Conservation (phyloP, 495 filamentous ascomycete species). For the Aspergillus leporis region DNA sequence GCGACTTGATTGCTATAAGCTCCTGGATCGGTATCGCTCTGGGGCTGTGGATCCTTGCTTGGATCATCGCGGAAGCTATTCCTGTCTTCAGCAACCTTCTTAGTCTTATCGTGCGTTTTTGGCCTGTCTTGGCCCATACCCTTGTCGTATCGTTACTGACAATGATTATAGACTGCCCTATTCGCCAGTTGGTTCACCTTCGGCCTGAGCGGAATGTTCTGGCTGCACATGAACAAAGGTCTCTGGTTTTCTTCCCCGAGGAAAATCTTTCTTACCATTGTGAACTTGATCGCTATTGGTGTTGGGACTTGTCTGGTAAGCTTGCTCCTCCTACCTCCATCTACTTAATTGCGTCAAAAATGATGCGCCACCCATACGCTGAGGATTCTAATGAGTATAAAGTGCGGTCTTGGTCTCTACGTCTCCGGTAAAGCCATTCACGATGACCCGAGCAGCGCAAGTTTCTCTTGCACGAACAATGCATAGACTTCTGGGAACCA, state of each 20-base stretch:
- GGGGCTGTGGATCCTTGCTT: slow-evolving; percentile 62
- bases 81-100: slow-evolving; percentile 71
- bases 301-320: slow-evolving; percentile 39
- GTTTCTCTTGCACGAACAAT: slow-evolving; percentile 37
- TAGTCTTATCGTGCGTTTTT: slow-evolving; percentile 44
- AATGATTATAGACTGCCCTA: slow-evolving; percentile 35
- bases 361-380: neutral
- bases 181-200: slow-evolving; percentile 50
- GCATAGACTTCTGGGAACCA: slow-evolving; percentile 8
- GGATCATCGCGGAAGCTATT: slow-evolving; percentile 71
- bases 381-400: neutral
- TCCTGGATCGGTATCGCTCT: slow-evolving; percentile 61
- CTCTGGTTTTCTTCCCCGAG: slow-evolving; percentile 27
- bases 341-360: neutral
- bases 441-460: slow-evolving; percentile 28
- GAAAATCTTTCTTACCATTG: slow-evolving; percentile 33
- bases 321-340: neutral
- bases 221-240: slow-evolving; percentile 42
- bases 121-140: slow-evolving; percentile 17
- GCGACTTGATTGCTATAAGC: slow-evolving; percentile 47
- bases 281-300: slow-evolving; percentile 33
- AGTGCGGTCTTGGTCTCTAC: slow-evolving; percentile 43
- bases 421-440: slow-evolving; percentile 43
- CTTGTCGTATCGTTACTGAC: slow-evolving; percentile 29
- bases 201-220: slow-evolving; percentile 44